Conservation (phyloP, 2,329 filamentous ascomycete species). For the Hymenoscyphus infarciens region DNA sequence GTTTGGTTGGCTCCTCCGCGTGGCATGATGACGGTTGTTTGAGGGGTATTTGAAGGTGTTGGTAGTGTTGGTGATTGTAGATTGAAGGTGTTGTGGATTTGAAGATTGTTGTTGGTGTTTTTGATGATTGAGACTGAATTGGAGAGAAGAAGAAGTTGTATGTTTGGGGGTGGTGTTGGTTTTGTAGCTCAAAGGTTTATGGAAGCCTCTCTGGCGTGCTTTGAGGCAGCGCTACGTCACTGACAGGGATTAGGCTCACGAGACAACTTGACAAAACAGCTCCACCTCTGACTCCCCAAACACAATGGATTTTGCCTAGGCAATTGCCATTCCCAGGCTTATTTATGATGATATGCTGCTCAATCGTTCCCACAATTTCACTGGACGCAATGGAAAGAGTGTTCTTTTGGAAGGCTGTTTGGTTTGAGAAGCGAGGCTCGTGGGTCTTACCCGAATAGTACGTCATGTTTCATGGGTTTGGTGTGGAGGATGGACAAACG, state of each 20-base stretch:
- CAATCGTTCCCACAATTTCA: neutral
- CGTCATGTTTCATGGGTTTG: conserved; percentile 12
- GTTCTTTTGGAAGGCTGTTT: neutral
- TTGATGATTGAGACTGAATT: conserved; percentile 15
- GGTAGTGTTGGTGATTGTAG: conserved; percentile 7
- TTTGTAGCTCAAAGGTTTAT: conserved; percentile 31
- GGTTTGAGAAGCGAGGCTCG: conserved; percentile 2
- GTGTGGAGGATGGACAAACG: too few species aligned
- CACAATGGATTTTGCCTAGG: neutral
- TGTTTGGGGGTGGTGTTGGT: conserved; percentile 24
- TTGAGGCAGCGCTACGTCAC: conserved; percentile 21
- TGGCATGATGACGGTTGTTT: conserved; percentile 42
- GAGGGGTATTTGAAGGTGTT: conserved; percentile 8
- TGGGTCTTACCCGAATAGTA: conserved; percentile 1
- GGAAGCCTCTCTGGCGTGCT: conserved; percentile 22
- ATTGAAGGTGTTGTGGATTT: conserved; percentile 10
- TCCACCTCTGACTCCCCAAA: neutral
- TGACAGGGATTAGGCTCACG: conserved; percentile 23
- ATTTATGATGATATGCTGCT: neutral
- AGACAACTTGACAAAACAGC: conserved; percentile 11
- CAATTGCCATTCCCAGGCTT: neutral
- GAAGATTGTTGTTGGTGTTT: conserved; percentile 10
- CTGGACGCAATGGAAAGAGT: neutral
- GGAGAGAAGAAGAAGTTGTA: conserved; percentile 5
- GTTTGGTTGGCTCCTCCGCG: conserved; percentile 53